Evolutionary conservation across 257 asterid genomes (phyloP), one percentile per base, ranked within the genome.

Genomic region (Fraxinus pennsylvanica): DNA sequence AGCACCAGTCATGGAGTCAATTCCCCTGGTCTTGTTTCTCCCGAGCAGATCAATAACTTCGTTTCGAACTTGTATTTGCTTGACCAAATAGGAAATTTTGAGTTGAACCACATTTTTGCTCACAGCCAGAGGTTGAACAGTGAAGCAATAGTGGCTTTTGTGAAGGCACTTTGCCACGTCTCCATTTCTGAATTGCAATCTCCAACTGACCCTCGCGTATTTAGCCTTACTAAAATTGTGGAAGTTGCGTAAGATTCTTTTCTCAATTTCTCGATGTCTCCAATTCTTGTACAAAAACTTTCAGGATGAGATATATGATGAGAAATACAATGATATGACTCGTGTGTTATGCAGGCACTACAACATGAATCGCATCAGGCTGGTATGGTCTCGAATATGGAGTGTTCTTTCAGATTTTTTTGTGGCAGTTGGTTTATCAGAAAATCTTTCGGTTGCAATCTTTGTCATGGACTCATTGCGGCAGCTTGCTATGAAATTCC

Each of bases 361-460:
- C 82, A 96, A 96, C 89, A 96, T 96, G 97, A 89, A 91, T 85
- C 98, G 99, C 76, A 96, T 96, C 82, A 90, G 99, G 84, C 86
- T 96, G 77, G 99, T 96, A 76, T 96, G 99, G 99, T 91, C 99
- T 71, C 91, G 97, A 82, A 96, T 96, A 82, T 96, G 99, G 99
- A 90, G 87, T 66, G 99, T 96, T 76, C 96, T 96, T 76, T 93
- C 98, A 8, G 97, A 93, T 61, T 96, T 96, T 84, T 96, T 96
- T 77, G 98, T 96, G 73, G 89, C 97, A 52, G 99, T 96, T 85
- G 99, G 99, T 54, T 80, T 96, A 87, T 93, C 98, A 74, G 98
- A 96, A 85, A 96, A 96, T 84, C 91, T 96, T 21, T 93, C 99
- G 50, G 99, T 96, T 87, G 96, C 99, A 72, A 96, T 96, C 69